Evolutionary conservation across 257 asterid genomes (phyloP).

Genomic region (Gentiana dahurica): DNA sequence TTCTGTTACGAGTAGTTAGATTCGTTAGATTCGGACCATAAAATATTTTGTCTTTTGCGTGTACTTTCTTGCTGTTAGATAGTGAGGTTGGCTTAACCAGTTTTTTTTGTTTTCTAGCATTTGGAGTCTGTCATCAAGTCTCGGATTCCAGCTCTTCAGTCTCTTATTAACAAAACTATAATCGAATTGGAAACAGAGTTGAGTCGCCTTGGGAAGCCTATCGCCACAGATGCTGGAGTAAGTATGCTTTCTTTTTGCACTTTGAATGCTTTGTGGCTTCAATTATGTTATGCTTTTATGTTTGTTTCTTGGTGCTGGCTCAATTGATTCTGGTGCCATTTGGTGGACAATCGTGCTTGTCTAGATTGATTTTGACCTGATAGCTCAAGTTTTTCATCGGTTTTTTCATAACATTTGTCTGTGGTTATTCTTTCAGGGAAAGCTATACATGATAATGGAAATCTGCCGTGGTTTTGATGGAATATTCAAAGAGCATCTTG

Average conservation of each 20-base stretch:
- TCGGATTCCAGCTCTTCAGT: constrained; percentile 98
- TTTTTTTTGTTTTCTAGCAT: constrained; percentile 43
- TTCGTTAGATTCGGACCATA: too few relatives aligned
- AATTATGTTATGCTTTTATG: constrained; percentile 1
- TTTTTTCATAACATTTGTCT: constrained; percentile 8
- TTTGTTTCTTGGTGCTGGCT: neutral
- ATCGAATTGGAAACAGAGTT: constrained; percentile 80
- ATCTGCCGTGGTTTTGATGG: constrained; percentile 89
- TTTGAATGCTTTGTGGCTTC: neutral
- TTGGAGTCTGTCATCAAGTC: constrained; percentile 97
- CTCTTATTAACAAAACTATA: constrained; percentile 84
- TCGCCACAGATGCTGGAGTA: constrained; percentile 98
- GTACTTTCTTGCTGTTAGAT: neutral
- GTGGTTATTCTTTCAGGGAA: constrained; percentile 57
- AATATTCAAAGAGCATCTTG: constrained; percentile 95
- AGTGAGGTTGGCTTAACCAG: constrained; percentile 1
- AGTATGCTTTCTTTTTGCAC: constrained; percentile 18
- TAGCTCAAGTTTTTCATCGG: neutral
- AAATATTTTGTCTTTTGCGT: neutral
- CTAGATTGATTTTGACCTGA: neutral
- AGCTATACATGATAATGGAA: constrained; percentile 95
- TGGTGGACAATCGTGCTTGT: neutral
- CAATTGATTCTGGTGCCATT: neutral
- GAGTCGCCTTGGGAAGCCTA: constrained; percentile 91
- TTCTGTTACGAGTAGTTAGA: neutral